phyloP scores from a whole-genome alignment of 2,329 filamentous ascomycete genomes.

The Fusarium nematophilum region DNA sequence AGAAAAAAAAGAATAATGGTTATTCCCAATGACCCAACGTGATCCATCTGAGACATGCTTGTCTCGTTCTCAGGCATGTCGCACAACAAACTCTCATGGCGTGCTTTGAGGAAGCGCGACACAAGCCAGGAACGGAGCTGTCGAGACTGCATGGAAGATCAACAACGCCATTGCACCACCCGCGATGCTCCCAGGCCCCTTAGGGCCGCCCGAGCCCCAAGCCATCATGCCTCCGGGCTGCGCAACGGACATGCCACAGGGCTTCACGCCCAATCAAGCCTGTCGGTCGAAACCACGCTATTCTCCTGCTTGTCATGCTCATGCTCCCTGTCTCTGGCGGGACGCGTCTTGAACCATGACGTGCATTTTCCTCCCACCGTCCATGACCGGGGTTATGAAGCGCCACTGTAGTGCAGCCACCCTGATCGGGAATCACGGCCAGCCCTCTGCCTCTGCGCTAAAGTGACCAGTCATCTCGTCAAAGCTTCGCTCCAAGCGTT shows the following conservation, averaged over 20 bases:
- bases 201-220: neutral
- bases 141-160: conserved; percentile 36
- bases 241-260: conserved; percentile 4
- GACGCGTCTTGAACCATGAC: conserved; percentile 45
- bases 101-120: conserved; percentile 9
- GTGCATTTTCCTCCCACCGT: conserved; percentile 38
- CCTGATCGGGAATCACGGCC: conserved; percentile 36
- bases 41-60: conserved; percentile 13
- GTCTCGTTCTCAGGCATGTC: conserved; percentile 1
- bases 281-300: conserved; percentile 34
- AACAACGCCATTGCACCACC: conserved; percentile 35
- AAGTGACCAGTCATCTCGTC: conserved; percentile 40
- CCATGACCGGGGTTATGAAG: conserved; percentile 27
- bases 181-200: neutral
- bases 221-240: conserved; percentile 8
- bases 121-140: conserved; percentile 30
- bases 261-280: conserved; percentile 31
- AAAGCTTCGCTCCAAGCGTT: conserved; percentile 17
- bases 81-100: conserved; percentile 5
- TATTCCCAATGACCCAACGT: neutral
- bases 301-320: conserved; percentile 36
- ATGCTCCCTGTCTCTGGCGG: conserved; percentile 40
- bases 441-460: conserved; percentile 25
- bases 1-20: neutral
- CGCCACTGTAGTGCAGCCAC: conserved; percentile 35